Evolutionary conservation across 73 alveolate genomes (phyloP).

Genomic region (Uronychia setigera): DNA sequence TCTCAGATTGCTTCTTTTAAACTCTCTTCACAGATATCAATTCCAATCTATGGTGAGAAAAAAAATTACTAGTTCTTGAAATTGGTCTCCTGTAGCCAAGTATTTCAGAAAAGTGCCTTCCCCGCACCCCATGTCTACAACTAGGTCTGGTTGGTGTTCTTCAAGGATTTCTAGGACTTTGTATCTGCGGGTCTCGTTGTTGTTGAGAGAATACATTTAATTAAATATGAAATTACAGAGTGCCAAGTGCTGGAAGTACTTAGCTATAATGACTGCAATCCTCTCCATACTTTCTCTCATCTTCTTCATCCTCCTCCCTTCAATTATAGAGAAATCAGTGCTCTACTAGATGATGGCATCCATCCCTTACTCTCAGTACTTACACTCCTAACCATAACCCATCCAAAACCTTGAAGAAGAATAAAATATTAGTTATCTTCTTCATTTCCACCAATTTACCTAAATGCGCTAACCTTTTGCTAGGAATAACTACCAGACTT

Average conservation of each 20-base stretch:
- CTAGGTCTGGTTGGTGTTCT: background rate
- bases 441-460: too few relatives aligned
- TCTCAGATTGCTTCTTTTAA: background rate
- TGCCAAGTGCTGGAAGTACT: background rate
- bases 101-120: background rate
- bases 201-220: background rate
- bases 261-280: background rate
- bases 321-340: background rate
- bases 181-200: background rate
- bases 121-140: slow-evolving; percentile 2
- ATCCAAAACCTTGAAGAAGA: too few relatives aligned
- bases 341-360: background rate
- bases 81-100: background rate
- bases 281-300: background rate
- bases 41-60: background rate
- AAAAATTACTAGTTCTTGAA: background rate
- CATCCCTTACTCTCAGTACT: too few relatives aligned
- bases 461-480: too few relatives aligned
- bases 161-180: background rate
- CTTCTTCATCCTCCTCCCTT: background rate
- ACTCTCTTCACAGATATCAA: background rate
- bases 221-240: background rate
- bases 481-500: too few relatives aligned
- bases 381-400: too few relatives aligned
- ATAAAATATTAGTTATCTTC: too few relatives aligned